These are phyloP conservation scores for Aspergillus ochraceus DNA, from an alignment of 2,329 filamentous ascomycete species.

Conservation along the genomic window DNA sequence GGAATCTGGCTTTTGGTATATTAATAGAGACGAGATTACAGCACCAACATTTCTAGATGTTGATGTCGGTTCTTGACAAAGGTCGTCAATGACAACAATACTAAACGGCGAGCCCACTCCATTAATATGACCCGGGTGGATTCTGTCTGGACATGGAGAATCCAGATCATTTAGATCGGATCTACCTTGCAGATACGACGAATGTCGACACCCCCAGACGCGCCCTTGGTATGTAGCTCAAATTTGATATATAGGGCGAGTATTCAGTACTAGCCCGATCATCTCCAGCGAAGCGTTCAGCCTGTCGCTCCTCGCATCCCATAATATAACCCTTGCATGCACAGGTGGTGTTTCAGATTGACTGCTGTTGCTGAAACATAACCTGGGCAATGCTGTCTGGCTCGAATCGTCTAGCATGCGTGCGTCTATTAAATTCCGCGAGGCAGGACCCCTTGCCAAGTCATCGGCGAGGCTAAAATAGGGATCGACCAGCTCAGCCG, in stretches of 20 bases:
- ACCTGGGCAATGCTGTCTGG: background rate
- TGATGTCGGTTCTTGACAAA: no score
- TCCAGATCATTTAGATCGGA: background rate
- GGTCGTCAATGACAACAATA: no score
- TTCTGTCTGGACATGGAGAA: background rate
- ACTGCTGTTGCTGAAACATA: background rate
- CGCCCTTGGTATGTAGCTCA: background rate
- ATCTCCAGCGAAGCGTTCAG: background rate
- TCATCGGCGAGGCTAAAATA: background rate
- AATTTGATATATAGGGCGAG: background rate
- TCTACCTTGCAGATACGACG: background rate
- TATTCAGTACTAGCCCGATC: background rate
- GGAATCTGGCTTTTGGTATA: no score
- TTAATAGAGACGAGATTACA: no score
- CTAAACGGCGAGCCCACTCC: background rate
- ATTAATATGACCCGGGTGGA: background rate
- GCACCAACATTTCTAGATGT: no score
- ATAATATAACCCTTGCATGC: background rate
- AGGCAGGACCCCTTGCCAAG: background rate
- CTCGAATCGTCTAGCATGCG: background rate
- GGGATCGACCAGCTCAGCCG: background rate
- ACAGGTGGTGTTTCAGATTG: background rate
- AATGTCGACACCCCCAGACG: background rate
- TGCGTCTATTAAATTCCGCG: background rate
- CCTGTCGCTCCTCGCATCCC: background rate